Evolutionary conservation across 2,329 filamentous ascomycete genomes (phyloP).

Genomic region (Phaeoacremonium minimum): DNA sequence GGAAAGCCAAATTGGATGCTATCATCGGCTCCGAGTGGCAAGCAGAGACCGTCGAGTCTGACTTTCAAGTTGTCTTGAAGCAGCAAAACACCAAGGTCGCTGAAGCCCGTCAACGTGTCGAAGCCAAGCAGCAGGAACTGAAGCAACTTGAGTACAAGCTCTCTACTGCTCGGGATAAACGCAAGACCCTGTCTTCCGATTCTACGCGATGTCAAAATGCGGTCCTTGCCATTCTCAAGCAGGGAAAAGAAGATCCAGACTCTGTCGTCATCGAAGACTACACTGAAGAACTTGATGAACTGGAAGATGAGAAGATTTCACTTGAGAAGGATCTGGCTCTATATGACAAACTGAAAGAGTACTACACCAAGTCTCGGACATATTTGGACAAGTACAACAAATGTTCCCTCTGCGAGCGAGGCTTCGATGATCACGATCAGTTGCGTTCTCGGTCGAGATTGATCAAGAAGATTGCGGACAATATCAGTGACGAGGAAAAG

Average conservation of each 20-base stretch:
- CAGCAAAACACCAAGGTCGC: conserved; percentile 53
- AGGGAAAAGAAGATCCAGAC: conserved; percentile 30
- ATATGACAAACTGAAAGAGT: conserved; percentile 65
- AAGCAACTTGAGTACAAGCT: conserved; percentile 74
- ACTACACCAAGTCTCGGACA: conserved; percentile 65
- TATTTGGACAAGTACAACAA: conserved; percentile 63
- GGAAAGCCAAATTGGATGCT: conserved; percentile 64
- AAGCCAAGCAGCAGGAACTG: conserved; percentile 66
- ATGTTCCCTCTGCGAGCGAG: conserved; percentile 72
- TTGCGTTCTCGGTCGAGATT: conserved; percentile 54
- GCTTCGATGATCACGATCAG: conserved; percentile 57
- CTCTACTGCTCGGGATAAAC: conserved; percentile 58
- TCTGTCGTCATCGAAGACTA: conserved; percentile 49
- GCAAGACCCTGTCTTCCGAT: conserved; percentile 61
- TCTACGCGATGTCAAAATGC: conserved; percentile 55
- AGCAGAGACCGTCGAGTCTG: conserved; percentile 62
- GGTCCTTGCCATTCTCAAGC: conserved; percentile 44
- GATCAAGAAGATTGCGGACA: conserved; percentile 61
- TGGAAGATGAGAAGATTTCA: conserved; percentile 53
- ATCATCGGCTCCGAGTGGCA: conserved; percentile 66
- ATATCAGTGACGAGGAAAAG: conserved; percentile 58
- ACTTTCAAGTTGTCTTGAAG: conserved; percentile 62
- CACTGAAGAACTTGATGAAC: conserved; percentile 39
- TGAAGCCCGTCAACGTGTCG: conserved; percentile 66
- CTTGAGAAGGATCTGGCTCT: conserved; percentile 65